A percentile compares a stretch with the other conserved stretches of the same genome.
Evolutionary conservation across 164 flowering plant species (phyloP).

Genomic region (Aristolochia contorta): DNA sequence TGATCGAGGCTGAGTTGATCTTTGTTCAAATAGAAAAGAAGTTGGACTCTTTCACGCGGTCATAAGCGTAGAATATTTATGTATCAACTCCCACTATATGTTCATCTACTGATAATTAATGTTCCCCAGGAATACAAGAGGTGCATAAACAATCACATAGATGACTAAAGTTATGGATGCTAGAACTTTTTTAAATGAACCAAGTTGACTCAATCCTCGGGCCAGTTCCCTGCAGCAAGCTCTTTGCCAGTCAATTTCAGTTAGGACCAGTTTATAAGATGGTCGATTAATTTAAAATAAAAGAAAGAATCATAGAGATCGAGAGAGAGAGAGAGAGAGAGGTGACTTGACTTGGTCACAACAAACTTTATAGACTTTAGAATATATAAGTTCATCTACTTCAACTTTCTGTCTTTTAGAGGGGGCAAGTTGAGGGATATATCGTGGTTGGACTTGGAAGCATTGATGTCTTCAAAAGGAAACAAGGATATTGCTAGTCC

Average conservation of each 20-base stretch:
- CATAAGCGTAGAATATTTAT: background rate
- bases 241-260: constrained; percentile 4
- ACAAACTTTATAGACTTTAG: background rate
- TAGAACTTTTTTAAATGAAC: background rate
- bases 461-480: constrained; percentile 3
- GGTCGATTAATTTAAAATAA: background rate
- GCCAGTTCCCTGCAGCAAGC: background rate
- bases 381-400: too few relatives aligned
- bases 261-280: constrained; percentile 3
- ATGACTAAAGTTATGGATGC: constrained; percentile 1
- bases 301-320: too few relatives aligned
- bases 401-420: background rate
- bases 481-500: constrained; percentile 2
- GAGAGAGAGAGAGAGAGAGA: too few relatives aligned
- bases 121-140: background rate
- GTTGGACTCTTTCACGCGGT: background rate
- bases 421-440: background rate
- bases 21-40: background rate
- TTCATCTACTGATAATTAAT: background rate
- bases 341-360: constrained; percentile 2
- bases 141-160: constrained; percentile 1
- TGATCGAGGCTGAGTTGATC: background rate
- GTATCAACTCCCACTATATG: background rate
- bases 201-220: constrained; percentile 2
- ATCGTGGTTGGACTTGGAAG: background rate